These are phyloP conservation scores for Rhizopogon vesiculosus DNA, from an alignment of 768 basidiomycete genomes.

Conservation along the genomic window DNA sequence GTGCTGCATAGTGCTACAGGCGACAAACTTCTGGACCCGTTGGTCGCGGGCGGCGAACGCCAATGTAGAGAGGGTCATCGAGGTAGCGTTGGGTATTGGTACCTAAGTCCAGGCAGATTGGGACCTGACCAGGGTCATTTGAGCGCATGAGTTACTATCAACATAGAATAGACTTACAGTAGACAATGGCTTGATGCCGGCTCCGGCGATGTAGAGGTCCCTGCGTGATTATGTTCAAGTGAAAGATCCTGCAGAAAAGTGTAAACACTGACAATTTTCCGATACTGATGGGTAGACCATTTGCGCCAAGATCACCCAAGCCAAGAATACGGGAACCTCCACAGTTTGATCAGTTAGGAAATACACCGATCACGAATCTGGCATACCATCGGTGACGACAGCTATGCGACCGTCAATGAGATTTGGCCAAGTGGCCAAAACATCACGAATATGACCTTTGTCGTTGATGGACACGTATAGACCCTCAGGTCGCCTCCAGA, in stretches of 20 bases:
- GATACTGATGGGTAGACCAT: conserved; percentile 52
- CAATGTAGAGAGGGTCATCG: conserved; percentile 73
- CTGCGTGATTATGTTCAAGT: conserved; percentile 20
- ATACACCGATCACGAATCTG: neutral
- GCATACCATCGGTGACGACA: conserved; percentile 70
- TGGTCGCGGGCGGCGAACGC: conserved; percentile 54
- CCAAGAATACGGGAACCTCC: conserved; percentile 70
- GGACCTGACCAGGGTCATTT: conserved; percentile 31
- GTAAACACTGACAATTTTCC: conserved; percentile 57
- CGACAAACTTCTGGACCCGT: conserved; percentile 34
- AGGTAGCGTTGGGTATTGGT: conserved; percentile 67
- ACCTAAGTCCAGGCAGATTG: conserved; percentile 70
- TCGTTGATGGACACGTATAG: conserved; percentile 60
- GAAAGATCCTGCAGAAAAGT: neutral
- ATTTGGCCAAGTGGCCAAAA: conserved; percentile 50
- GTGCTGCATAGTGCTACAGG: neutral
- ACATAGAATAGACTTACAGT: conserved; percentile 25
- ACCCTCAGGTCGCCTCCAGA: conserved; percentile 61
- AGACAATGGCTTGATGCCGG: conserved; percentile 53
- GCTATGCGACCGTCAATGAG: conserved; percentile 50
- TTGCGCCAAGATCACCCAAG: conserved; percentile 43
- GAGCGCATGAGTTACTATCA: neutral
- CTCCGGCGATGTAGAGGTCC: conserved; percentile 67
- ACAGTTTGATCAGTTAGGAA: conserved; percentile 5
- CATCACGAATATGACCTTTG: conserved; percentile 56